Base-by-base conservation (phyloP, 306 rosid species). In the Quercus berberidifolia region DNA sequence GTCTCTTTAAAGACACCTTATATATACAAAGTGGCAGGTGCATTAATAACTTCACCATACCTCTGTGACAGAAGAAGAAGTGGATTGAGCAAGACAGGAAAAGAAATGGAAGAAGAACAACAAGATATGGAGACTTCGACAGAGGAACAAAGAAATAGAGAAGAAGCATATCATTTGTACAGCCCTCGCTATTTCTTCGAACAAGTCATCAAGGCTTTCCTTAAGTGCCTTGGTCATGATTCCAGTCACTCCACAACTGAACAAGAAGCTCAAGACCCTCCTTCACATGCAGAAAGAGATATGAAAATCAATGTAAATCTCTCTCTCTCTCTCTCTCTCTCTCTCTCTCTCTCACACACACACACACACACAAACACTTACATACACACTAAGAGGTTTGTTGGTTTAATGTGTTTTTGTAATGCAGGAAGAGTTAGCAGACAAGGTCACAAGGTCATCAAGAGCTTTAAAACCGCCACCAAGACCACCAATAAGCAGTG, bases 151-250 rank as follows among this genome's bases (percentile, higher is more conserved):
- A 76, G 17, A 38, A 71, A 58, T 15, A 59, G 75, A 23, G 71
- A 65, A 72, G 68, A 65, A 60, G 5, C 21, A 21, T 10, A 41
- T 58, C 6, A 17, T 49, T 51, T 76, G 15, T 41, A 77, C 78
- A 72, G 78, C 55, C 85, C 89, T 65, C 83, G 92, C 80, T 26
- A 70, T 43, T 79, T 83, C 41, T 65, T 81, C 23, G 83, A 88
- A 62, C 84, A 68, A 75, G 68, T 71, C 1, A 46, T 79, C 83
- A 83, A 85, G 77, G 80, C 86, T 70, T 63, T 85, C 65, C 79
- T 83, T 26, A 88, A 76, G 82, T 86, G 89, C 73, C 30, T 86
- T 2, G 85, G 89, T 33, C 65, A 78, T 65, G 86, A 77, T 3
- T 7, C 46, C 46, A 41, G 46, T 41, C 8, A 5, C 20, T 25